These are phyloP conservation scores for Euphorbia celastroides DNA, from an alignment of 441 rosid genomes.

Conservation along the genomic window DNA sequence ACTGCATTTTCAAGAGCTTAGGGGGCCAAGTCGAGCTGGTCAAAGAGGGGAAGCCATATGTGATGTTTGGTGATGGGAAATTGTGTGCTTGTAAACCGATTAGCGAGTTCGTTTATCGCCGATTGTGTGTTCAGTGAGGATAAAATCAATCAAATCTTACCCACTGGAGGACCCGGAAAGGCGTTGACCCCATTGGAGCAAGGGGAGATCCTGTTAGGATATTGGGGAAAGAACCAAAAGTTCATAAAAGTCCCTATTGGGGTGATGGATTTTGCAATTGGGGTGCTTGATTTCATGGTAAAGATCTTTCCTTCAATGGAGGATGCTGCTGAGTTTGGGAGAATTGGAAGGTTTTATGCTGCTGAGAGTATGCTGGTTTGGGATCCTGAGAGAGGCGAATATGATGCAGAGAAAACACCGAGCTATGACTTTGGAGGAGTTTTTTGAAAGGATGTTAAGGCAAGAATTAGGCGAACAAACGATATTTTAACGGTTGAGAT, in stretches of 20 bases:
- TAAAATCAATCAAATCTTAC: slow-evolving; percentile 63
- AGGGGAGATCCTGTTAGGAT: slow-evolving; percentile 70
- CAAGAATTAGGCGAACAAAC: slow-evolving; percentile 96
- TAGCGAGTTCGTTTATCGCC: slow-evolving; percentile 67
- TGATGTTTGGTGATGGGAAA: slow-evolving; percentile 93
- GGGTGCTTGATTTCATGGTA: slow-evolving; percentile 57
- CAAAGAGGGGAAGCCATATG: slow-evolving; percentile 92
- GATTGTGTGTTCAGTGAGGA: slow-evolving; percentile 74
- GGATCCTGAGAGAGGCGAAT: slow-evolving; percentile 78
- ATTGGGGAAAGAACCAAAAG: slow-evolving; percentile 73
- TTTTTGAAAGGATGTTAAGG: slow-evolving; percentile 58
- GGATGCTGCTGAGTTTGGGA: slow-evolving; percentile 95
- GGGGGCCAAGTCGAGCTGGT: slow-evolving; percentile 90
- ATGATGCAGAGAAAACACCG: slow-evolving; percentile 79
- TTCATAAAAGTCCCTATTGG: slow-evolving; percentile 85
- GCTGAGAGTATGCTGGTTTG: slow-evolving; percentile 87
- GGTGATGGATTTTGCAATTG: slow-evolving; percentile 83
- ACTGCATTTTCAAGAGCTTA: slow-evolving; percentile 91
- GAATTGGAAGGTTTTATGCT: slow-evolving; percentile 89
- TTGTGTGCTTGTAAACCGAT: slow-evolving; percentile 93
- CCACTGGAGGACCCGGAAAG: slow-evolving; percentile 92
- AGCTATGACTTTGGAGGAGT: slow-evolving; percentile 83
- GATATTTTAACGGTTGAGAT: slow-evolving; percentile 27
- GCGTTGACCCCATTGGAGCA: slow-evolving; percentile 87
- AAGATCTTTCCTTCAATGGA: slow-evolving; percentile 70